Conservation (phyloP, 805 yeast genomes). For the Saturnispora zaruensis region DNA sequence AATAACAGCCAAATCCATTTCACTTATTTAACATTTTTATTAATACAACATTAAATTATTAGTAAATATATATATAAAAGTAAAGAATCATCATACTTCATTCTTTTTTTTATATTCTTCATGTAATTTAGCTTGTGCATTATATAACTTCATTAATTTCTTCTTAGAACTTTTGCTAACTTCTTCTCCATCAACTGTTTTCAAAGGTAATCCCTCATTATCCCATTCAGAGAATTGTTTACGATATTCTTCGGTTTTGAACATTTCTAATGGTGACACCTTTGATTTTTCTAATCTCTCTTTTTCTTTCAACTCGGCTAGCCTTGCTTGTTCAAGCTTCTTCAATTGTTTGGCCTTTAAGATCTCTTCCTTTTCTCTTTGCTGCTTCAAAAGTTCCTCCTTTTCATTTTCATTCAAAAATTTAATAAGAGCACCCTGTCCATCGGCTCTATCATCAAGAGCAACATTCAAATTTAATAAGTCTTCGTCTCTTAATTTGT, state of each 20-base stretch:
- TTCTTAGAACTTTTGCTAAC: conserved; percentile 78
- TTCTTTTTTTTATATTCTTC: conserved; percentile 40
- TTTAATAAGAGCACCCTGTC: conserved; percentile 73
- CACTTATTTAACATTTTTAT: not conserved
- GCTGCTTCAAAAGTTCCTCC: conserved; percentile 51
- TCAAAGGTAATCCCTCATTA: conserved; percentile 72
- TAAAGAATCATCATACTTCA: not conserved
- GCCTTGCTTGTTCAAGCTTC: conserved; percentile 53
- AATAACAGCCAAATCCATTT: not conserved
- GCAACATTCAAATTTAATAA: conserved; percentile 71
- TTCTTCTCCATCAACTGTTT: conserved; percentile 69
- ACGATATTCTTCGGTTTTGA: conserved; percentile 39
- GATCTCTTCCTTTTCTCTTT: conserved; percentile 46
- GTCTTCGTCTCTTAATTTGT: conserved; percentile 62
- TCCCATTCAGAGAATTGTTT: conserved; percentile 65
- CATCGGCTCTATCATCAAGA: conserved; percentile 78
- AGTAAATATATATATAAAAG: not conserved
- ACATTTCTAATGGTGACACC: conserved; percentile 63
- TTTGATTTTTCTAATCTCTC: conserved; percentile 62
- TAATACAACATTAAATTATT: not conserved
- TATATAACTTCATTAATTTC: conserved; percentile 71
- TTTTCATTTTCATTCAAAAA: conserved; percentile 65
- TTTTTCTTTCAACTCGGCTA: conserved; percentile 52
- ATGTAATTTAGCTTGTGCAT: conserved; percentile 74
- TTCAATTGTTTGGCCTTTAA: conserved; percentile 31